These are phyloP conservation scores for Gamsiella multidivaricata DNA, from an alignment of 192 early-diverging fungal genomes.

Conservation along the genomic window DNA sequence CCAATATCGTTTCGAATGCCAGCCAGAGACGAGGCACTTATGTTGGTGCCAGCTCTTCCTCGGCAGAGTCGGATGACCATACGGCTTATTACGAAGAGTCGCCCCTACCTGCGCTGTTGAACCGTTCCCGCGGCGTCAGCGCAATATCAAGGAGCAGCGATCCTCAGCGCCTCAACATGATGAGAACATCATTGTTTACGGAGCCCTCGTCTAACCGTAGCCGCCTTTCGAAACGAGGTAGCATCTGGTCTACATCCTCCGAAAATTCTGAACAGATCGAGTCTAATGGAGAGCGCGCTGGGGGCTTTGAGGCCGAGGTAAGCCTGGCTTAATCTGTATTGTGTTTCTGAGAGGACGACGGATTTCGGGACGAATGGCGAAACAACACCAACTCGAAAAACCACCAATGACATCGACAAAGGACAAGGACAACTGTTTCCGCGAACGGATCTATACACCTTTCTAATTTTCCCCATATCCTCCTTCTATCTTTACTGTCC, in stretches of 20 bases:
- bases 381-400: background rate
- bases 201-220: conserved; percentile 1
- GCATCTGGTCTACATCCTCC: conserved; percentile 36
- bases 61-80: background rate
- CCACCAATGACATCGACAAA: background rate
- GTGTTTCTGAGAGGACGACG: background rate
- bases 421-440: background rate
- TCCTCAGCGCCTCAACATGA: conserved; percentile 45
- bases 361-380: background rate
- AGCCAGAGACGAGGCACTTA: background rate
- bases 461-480: conserved; percentile 1
- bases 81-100: background rate
- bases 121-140: background rate
- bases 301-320: conserved; percentile 51
- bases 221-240: conserved; percentile 32
- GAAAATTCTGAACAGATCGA: conserved; percentile 21
- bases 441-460: background rate
- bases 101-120: too few species aligned
- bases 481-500: background rate
- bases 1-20: background rate
- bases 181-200: conserved; percentile 26
- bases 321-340: conserved; percentile 37
- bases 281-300: conserved; percentile 4
- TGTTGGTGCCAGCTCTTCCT: background rate
- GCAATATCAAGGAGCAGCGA: conserved; percentile 10